Evolutionary conservation across 768 basidiomycete species (phyloP).

Genomic region (Rhodotorula toruloides): DNA sequence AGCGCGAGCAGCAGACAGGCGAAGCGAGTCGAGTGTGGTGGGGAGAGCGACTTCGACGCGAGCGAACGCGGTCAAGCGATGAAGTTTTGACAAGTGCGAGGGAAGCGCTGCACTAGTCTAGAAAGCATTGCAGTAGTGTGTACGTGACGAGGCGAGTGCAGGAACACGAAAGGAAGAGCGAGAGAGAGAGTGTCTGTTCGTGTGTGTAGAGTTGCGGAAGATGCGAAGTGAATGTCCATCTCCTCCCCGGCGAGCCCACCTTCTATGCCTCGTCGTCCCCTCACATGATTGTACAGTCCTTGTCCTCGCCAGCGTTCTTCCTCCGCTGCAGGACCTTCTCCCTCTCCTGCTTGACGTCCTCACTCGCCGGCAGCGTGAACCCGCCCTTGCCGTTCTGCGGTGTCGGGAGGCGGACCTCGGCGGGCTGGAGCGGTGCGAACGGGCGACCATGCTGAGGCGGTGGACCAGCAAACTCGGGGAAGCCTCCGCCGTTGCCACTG

Average conservation of each 20-base stretch:
- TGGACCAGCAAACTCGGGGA: too few relatives aligned
- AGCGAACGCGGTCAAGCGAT: too few relatives aligned
- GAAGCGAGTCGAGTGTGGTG: not conserved
- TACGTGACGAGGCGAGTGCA: not conserved
- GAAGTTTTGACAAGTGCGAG: too few relatives aligned
- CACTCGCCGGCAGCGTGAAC: not conserved
- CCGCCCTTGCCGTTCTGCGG: constrained; percentile 1
- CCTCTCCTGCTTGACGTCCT: constrained; percentile 9
- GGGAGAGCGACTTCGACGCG: too few relatives aligned
- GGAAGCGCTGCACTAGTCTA: too few relatives aligned
- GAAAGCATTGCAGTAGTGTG: too few relatives aligned
- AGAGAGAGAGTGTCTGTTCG: not conserved
- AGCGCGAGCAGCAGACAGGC: too few relatives aligned
- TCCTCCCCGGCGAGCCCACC: not conserved
- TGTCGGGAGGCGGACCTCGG: too few relatives aligned
- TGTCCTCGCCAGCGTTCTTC: constrained; percentile 56
- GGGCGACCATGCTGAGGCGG: too few relatives aligned
- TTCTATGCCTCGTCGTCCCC: not conserved
- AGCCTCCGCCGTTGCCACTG: not conserved
- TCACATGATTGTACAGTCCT: constrained; percentile 83
- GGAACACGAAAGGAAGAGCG: not conserved
- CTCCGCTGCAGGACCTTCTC: constrained; percentile 28
- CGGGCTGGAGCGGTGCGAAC: too few relatives aligned
- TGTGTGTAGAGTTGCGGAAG: not conserved
- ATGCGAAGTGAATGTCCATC: not conserved